Evolutionary conservation across 78 protist genomes (phyloP).

Genomic region (Bodo saltans): DNA sequence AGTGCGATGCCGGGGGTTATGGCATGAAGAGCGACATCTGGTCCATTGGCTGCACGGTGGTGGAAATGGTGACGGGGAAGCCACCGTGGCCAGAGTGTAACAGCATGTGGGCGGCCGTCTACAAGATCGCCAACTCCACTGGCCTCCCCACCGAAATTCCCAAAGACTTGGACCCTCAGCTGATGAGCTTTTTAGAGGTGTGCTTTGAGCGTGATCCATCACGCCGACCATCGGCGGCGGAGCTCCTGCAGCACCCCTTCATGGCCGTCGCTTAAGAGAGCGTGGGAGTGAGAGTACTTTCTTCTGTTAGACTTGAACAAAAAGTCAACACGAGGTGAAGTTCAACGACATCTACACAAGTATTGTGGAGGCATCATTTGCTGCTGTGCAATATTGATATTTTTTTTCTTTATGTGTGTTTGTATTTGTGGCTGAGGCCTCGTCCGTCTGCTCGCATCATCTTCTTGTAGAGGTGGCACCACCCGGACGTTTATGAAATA

Average conservation of each 20-base stretch:
- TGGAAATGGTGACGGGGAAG: constrained; percentile 53
- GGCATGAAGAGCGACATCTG: constrained; percentile 53
- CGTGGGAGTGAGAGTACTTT: no score
- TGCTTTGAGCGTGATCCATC: constrained; percentile 39
- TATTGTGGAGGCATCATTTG: no score
- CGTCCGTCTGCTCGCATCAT: no score
- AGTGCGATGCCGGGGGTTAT: constrained; percentile 43
- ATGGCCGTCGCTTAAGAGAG: no score
- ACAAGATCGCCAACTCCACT: constrained; percentile 20
- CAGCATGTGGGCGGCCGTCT: constrained; percentile 30
- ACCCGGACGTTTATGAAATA: no score
- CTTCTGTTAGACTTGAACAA: no score
- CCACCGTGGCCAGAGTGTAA: constrained; percentile 45
- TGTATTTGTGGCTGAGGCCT: no score
- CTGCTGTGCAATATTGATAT: no score
- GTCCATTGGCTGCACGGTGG: constrained; percentile 48
- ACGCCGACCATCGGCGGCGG: constrained; percentile 6
- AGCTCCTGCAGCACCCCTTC: constrained; percentile 15
- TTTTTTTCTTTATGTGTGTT: no score
- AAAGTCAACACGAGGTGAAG: no score
- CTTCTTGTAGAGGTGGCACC: no score
- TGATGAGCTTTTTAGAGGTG: constrained; percentile 10
- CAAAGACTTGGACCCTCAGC: constrained; percentile 4
- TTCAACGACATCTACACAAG: no score
- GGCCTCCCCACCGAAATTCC: constrained; percentile 31